A percentile compares a stretch with the other conserved stretches of the same genome.
phyloP scores from a whole-genome alignment of 495 filamentous ascomycete genomes.

The Penicillium odoratum region DNA sequence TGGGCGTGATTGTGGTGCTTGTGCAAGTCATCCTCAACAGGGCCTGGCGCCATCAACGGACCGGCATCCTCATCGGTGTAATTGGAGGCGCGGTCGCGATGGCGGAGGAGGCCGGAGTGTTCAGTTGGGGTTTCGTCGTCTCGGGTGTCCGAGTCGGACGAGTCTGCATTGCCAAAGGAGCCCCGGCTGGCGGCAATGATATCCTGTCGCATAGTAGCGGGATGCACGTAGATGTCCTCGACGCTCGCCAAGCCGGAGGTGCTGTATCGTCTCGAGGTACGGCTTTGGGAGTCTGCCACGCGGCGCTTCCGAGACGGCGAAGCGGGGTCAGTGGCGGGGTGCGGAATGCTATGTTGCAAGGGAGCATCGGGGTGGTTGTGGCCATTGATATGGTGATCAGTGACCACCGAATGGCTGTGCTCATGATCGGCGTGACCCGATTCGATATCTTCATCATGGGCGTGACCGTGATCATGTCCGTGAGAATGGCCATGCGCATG shows the following conservation, averaged over 20 bases:
- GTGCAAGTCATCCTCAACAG: slow-evolving; percentile 38
- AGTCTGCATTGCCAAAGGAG: slow-evolving; percentile 51
- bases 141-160: slow-evolving; percentile 55
- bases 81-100: slow-evolving; percentile 36
- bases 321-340: slow-evolving; percentile 28
- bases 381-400: slow-evolving; percentile 26
- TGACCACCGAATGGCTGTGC: slow-evolving; percentile 22
- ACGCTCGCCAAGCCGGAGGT: slow-evolving; percentile 56
- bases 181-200: slow-evolving; percentile 75
- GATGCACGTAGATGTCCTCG: slow-evolving; percentile 80
- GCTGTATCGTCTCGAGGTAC: slow-evolving; percentile 54
- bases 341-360: slow-evolving; percentile 34
- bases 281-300: slow-evolving; percentile 38
- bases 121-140: slow-evolving; percentile 45
- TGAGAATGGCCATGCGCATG: slow-evolving; percentile 66
- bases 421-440: slow-evolving; percentile 42
- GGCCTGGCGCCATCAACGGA: slow-evolving; percentile 10
- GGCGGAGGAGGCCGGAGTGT: slow-evolving; percentile 34
- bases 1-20: slow-evolving; percentile 76
- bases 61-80: slow-evolving; percentile 40
- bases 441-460: slow-evolving; percentile 37
- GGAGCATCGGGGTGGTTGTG: slow-evolving; percentile 12
- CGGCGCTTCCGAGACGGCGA: slow-evolving; percentile 36
- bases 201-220: slow-evolving; percentile 85
- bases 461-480: slow-evolving; percentile 29